Evolutionary conservation across 345 rosid species (phyloP), one percentile per base, ranked within the genome.

Genomic region (Sonneratia alba): DNA sequence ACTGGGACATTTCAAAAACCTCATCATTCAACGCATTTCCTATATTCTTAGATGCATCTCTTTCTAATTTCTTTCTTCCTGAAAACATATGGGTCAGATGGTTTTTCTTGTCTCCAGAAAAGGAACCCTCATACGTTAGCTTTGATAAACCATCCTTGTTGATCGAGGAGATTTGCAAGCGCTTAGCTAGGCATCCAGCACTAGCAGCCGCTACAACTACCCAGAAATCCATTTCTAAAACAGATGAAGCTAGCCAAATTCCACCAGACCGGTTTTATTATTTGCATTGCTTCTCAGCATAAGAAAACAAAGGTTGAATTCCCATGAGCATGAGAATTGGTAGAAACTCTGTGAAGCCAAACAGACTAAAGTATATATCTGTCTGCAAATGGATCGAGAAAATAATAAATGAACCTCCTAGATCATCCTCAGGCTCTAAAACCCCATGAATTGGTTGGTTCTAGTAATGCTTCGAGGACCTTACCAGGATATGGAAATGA

Each of bases 191-290:
- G 71, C 81, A 88, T 72, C 92, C 93, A 27, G 89, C 88, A n/a
- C 92, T 91, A 49, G 98, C 96, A 1, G 91, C 89, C 0, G 88
- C 97, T 68, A 82, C 91, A 70, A 89, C 77, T 70, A 84, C 77
- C 97, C 88, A 91, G 21, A 79, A 73, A 74, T 87, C 98, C 98
- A 91, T 93, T 66, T 76, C 68, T 11, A n/a, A 53, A 6, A 16
- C 68, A 38, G 37, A 71, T 34, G 49, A 55, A 53, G 62, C 53
- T 70, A 81, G 56, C 80, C 78, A 6, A 79, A 78, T 79, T 79
- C 74, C 36, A 55, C 83, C 66, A 53, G 69, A 72, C 68, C 36
- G 49, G 15, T 21, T 48, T 62, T 42, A 5, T 9, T 42, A 9
- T 42, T 42, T 42, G 45, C 45, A 42, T 9, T 42, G 10, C 45